Percentiles rank a stretch among this genome's conserved stretches.
Conservation (phyloP, 257 asterid genomes). For the Petunia secreta region DNA sequence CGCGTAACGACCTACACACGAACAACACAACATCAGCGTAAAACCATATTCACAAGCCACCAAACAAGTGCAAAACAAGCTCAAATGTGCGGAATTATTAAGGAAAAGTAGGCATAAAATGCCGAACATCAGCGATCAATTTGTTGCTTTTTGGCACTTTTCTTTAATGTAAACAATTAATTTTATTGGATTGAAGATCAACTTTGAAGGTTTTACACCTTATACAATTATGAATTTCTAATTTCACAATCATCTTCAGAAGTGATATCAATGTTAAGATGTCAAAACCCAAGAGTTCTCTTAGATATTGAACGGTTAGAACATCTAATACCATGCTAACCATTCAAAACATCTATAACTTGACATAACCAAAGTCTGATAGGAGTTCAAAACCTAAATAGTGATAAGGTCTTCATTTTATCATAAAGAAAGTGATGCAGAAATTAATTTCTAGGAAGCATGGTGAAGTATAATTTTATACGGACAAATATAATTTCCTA, state of each 20-base stretch:
- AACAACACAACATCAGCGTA: too few species aligned
- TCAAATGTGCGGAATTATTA: too few species aligned
- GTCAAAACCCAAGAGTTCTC: not conserved
- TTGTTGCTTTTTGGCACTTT: not conserved
- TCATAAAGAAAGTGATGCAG: not conserved
- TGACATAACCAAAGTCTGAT: not conserved
- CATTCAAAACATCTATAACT: not conserved
- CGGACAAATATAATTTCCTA: not conserved
- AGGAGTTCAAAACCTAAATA: conserved; percentile 2
- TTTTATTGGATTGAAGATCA: not conserved
- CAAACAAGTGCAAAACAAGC: too few species aligned
- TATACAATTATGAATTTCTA: not conserved
- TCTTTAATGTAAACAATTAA: not conserved
- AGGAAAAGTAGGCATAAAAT: too few species aligned
- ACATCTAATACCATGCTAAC: not conserved
- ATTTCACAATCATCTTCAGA: not conserved
- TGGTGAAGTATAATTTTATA: not conserved
- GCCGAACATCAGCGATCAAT: too few species aligned
- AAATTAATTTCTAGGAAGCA: not conserved
- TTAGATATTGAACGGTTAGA: not conserved
- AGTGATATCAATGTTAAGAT: not conserved
- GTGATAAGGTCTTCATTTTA: not conserved
- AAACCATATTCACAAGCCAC: too few species aligned
- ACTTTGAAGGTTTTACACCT: conserved; percentile 23
- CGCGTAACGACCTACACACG: too few species aligned